Percentiles rank a stretch among this genome's conserved stretches.
Evolutionary conservation across 106 monocot genomes (phyloP).

Genomic region (Apostasia ramifera): DNA sequence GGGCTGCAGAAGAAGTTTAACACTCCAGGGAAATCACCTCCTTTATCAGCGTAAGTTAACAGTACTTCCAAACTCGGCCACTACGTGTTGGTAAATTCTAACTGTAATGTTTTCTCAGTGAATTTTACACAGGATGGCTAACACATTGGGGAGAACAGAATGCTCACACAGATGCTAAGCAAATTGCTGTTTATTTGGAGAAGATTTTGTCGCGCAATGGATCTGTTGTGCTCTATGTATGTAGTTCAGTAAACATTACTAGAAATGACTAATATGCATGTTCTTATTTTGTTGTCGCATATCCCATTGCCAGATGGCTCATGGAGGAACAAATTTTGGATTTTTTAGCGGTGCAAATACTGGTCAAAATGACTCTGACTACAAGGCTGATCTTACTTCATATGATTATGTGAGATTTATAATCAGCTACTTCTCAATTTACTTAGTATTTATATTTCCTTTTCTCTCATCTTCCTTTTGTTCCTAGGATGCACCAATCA

Average conservation of each 20-base stretch:
- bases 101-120: constrained; percentile 37
- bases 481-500: constrained; percentile 95
- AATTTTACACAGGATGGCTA: constrained; percentile 99
- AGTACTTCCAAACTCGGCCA: neutral
- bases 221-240: constrained; percentile 96
- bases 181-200: constrained; percentile 54
- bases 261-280: neutral
- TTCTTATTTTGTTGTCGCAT: neutral
- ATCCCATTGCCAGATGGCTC: constrained; percentile 71
- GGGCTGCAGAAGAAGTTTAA: constrained; percentile 87
- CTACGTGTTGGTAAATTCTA: constrained; percentile 8
- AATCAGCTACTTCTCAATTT: neutral
- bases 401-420: constrained; percentile 85
- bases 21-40: constrained; percentile 86
- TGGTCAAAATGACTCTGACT: constrained; percentile 69
- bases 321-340: constrained; percentile 98
- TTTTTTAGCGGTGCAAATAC: constrained; percentile 95
- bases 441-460: neutral
- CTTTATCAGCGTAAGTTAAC: constrained; percentile 72
- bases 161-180: constrained; percentile 60
- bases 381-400: constrained; percentile 89
- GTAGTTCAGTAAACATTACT: constrained; percentile 1
- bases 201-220: constrained; percentile 77
- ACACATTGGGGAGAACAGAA: constrained; percentile 90
- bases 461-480: neutral